A percentile compares a stretch with the other conserved stretches of the same genome.
Evolutionary conservation across 1,139 yeast genomes (phyloP).

Genomic region (Saccharomyces hybrid): DNA sequence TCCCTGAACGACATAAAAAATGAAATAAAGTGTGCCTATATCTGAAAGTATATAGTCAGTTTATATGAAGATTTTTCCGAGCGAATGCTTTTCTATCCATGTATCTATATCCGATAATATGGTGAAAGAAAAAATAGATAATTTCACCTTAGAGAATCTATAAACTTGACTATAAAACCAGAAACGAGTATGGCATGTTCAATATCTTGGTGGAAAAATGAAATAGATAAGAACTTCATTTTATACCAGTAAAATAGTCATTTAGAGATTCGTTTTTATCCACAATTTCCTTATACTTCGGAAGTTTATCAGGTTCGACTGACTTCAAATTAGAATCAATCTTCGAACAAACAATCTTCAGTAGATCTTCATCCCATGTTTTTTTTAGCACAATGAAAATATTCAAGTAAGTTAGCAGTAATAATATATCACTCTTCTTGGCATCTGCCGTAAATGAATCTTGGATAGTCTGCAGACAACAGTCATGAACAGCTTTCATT

Average conservation of each 20-base stretch:
- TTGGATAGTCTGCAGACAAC: conserved; percentile 15
- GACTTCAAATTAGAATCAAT: neutral
- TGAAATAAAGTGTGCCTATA: neutral
- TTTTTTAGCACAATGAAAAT: conserved; percentile 17
- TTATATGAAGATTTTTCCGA: neutral
- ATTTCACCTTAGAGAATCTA: neutral
- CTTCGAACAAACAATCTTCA: conserved; percentile 8
- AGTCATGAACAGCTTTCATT: conserved; percentile 20
- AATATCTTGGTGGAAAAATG: neutral
- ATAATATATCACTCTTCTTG: conserved; percentile 11
- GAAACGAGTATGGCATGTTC: neutral
- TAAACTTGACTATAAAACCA: neutral
- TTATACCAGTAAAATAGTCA: neutral
- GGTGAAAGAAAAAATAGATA: neutral
- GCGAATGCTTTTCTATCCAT: neutral
- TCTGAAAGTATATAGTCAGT: neutral
- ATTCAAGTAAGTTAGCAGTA: conserved; percentile 20
- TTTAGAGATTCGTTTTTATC: conserved; percentile 1
- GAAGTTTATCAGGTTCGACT: neutral
- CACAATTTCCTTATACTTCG: conserved; percentile 1
- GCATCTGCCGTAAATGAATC: conserved; percentile 7
- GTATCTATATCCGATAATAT: neutral
- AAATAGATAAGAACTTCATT: neutral
- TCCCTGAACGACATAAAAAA: neutral
- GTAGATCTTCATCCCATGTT: conserved; percentile 21